These are phyloP conservation scores for Venturia effusa DNA, from an alignment of 2,329 filamentous ascomycete genomes.

Conservation along the genomic window DNA sequence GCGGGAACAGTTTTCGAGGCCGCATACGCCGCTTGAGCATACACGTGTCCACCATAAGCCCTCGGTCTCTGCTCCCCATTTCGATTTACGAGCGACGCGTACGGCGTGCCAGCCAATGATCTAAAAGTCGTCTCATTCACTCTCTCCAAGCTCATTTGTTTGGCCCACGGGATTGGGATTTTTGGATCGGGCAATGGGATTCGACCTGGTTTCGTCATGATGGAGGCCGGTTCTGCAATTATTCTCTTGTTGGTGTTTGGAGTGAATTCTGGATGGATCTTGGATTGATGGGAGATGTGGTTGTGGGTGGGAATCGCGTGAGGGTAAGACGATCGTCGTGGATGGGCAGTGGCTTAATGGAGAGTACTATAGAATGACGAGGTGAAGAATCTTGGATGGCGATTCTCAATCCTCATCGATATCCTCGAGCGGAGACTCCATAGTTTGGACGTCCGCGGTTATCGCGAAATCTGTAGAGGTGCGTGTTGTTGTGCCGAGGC, in stretches of 20 bases:
- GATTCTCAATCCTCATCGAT: no score
- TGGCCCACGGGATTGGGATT: background rate
- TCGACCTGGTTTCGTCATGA: background rate
- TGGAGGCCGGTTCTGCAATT: background rate
- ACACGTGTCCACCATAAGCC: conserved; percentile 10
- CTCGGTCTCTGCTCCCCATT: conserved; percentile 7
- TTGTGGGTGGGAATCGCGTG: background rate
- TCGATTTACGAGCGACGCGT: background rate
- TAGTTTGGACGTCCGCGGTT: no score
- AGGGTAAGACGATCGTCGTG: no score
- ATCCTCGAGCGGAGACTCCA: no score
- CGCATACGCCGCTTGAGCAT: conserved; percentile 11
- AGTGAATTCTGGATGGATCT: background rate
- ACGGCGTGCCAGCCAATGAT: background rate
- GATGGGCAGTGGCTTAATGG: no score
- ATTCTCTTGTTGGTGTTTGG: background rate
- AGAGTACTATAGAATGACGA: no score
- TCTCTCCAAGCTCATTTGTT: conserved; percentile 11
- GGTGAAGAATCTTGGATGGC: no score
- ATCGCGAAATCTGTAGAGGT: no score
- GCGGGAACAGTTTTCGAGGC: conserved; percentile 4
- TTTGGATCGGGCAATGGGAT: background rate
- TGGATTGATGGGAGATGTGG: background rate
- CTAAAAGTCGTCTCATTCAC: background rate
- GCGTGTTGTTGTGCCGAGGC: no score